Base-by-base conservation (phyloP, 352 stramenopile genomes). In the Pythium phragmiticola region DNA sequence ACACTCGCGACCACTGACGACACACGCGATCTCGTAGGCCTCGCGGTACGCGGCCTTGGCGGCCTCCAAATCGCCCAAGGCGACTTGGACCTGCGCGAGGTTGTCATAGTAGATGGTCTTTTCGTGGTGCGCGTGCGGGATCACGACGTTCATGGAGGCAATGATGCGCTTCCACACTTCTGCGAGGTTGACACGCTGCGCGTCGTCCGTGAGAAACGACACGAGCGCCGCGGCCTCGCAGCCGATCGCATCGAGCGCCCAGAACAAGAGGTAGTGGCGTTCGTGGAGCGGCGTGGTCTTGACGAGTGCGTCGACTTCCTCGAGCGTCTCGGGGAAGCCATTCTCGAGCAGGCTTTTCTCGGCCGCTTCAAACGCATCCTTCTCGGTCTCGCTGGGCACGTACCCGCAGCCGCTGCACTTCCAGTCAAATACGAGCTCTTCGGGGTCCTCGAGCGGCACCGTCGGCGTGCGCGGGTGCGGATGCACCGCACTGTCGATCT, bases 41-140 rank as follows among this genome's bases (percentile, higher is more conserved):
- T 72, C 21, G 13, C 60, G 66, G 63, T 91, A 93, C 21, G 84
- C 82, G 33, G 74, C 66, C 19, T 68, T 77, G 33, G 78, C 80
- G 17, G 70, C 78, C 16, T 62, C 56, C 16, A 83, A 65, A 57
- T 93, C 74, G 11, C 82, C 80, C 14, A 89, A 60, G 26, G 87
- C 72, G 45, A 94, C 77, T 9, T 80, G 73, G 6, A 88, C 82
- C 68, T 94, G 82, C 26, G 84, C 84, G 39, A 90, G 63, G 64
- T 92, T 89, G 72, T 94, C 84, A 69, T 94, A 94, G 68, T 94
- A 89, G 57, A 91, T 90, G 26, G 76, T 88, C 66, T 94, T 94
- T 66, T 91, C 82, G 63, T 94, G 82, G 53, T 91, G 76, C 39
- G 77, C 72, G 17, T 74, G 69, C 12, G 79, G 84, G 50, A 92